Evolutionary conservation across 805 yeast species (phyloP).

Genomic region (Clavispora vitiphila): DNA sequence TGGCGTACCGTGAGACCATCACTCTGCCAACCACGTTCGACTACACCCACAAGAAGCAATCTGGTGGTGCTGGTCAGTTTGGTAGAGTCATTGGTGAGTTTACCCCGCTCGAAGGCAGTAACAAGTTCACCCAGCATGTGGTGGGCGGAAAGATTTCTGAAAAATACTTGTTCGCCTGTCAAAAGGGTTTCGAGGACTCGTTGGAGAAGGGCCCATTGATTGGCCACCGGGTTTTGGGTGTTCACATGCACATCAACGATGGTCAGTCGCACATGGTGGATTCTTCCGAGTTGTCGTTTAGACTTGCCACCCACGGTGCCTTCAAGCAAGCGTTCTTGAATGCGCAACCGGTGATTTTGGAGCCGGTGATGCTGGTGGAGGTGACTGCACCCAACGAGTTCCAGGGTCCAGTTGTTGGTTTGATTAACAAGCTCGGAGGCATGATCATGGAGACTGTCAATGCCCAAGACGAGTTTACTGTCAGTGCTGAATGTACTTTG

Average conservation of each 20-base stretch:
- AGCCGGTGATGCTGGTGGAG: slow-evolving; percentile 93
- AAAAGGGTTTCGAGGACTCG: slow-evolving; percentile 91
- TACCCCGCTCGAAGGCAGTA: slow-evolving; percentile 59
- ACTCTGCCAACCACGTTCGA: slow-evolving; percentile 71
- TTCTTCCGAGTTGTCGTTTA: slow-evolving; percentile 92
- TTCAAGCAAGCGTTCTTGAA: slow-evolving; percentile 85
- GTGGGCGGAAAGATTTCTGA: slow-evolving; percentile 98
- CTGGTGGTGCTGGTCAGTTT: slow-evolving; percentile 99
- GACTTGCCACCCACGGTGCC: slow-evolving; percentile 87
- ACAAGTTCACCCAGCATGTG: slow-evolving; percentile 77
- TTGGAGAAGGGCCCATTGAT: slow-evolving; percentile 94
- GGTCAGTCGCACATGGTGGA: slow-evolving; percentile 98
- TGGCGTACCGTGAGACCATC: slow-evolving; percentile 93
- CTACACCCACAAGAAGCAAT: slow-evolving; percentile 94
- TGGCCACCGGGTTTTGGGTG: slow-evolving; percentile 92
- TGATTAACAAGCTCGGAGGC: slow-evolving; percentile 88
- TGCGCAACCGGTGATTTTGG: slow-evolving; percentile 83
- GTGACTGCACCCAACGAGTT: slow-evolving; percentile 94
- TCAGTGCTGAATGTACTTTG: slow-evolving; percentile 93
- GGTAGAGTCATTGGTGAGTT: slow-evolving; percentile 91
- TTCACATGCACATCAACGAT: slow-evolving; percentile 88
- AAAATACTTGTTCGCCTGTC: slow-evolving; percentile 89
- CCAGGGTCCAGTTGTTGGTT: slow-evolving; percentile 89
- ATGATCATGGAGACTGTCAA: slow-evolving; percentile 91
- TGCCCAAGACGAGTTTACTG: slow-evolving; percentile 89